These are phyloP conservation scores for Blastobotrys arbuscula DNA, from an alignment of 1,139 yeast species.

Conservation along the genomic window DNA sequence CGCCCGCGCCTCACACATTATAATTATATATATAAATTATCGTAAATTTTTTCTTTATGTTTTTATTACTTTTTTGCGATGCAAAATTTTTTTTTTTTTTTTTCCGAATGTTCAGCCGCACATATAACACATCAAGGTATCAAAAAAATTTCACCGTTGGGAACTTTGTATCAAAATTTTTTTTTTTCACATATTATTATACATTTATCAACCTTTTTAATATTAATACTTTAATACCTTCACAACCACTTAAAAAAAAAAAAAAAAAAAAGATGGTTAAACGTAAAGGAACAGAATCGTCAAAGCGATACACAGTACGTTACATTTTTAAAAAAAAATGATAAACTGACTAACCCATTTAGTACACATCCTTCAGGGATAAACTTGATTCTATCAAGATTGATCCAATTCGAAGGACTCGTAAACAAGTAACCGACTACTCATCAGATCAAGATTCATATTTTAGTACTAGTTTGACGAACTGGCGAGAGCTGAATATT, in stretches of 20 bases:
- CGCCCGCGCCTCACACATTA: too few species aligned
- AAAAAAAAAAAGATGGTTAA: constrained; percentile 17
- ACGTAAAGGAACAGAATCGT: constrained; percentile 22
- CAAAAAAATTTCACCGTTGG: background rate
- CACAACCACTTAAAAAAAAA: background rate
- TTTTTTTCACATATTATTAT: too few species aligned
- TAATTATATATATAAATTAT: too few species aligned
- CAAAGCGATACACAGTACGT: constrained; percentile 21
- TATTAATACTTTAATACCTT: background rate
- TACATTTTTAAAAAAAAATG: background rate
- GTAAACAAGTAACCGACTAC: constrained; percentile 60
- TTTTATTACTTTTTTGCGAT: too few species aligned
- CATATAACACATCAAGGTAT: background rate
- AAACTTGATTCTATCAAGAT: constrained; percentile 78
- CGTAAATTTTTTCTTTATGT: too few species aligned
- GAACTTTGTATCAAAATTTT: background rate
- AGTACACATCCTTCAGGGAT: constrained; percentile 70
- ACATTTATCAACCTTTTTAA: background rate
- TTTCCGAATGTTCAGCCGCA: too few species aligned
- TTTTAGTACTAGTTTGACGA: constrained; percentile 69
- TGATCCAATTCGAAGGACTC: constrained; percentile 67
- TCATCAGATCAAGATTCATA: constrained; percentile 57
- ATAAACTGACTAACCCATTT: background rate
- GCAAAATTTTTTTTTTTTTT: too few species aligned
- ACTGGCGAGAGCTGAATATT: constrained; percentile 84